phyloP scores from a whole-genome alignment of 108 stramenopile genomes.

The Cylindrotheca closterium region DNA sequence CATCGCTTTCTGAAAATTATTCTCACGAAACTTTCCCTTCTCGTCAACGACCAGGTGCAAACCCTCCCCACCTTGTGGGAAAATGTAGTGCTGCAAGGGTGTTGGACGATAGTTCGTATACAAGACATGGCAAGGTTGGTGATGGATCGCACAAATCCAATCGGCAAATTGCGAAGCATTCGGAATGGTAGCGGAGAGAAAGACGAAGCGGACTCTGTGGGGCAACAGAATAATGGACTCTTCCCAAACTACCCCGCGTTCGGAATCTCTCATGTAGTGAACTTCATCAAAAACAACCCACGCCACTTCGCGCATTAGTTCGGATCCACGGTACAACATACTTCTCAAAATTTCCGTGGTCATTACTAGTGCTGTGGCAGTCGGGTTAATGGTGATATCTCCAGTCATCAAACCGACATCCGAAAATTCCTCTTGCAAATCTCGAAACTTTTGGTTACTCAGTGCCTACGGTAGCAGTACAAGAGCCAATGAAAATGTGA shows the following conservation, averaged over 20 bases:
- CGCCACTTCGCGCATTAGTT: conserved; percentile 96
- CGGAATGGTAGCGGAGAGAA: conserved; percentile 97
- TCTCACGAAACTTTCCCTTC: conserved; percentile 93
- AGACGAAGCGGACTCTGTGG: conserved; percentile 93
- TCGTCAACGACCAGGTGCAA: conserved; percentile 98
- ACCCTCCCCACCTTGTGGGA: conserved; percentile 92
- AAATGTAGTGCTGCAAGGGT: conserved; percentile 98
- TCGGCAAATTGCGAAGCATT: conserved; percentile 93
- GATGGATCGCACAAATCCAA: conserved; percentile 93
- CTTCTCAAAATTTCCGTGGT: conserved; percentile 97
- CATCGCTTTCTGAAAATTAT: conserved; percentile 97
- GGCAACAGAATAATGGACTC: conserved; percentile 97
- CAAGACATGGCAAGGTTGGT: conserved; percentile 99
- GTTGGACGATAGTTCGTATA: conserved; percentile 99
- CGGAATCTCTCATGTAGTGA: conserved; percentile 99
- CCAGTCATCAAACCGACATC: conserved; percentile 99
- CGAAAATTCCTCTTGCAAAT: conserved; percentile 92
- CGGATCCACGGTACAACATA: conserved; percentile 99
- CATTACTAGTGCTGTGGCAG: conserved; percentile 95
- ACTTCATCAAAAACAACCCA: conserved; percentile 88
- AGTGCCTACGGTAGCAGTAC: conserved; percentile 57
- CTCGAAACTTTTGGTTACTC: conserved; percentile 98
- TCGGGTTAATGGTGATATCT: conserved; percentile 98
- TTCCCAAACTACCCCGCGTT: conserved; percentile 94
- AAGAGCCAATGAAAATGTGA: background rate